Base-by-base conservation (phyloP, 2,329 filamentous ascomycete species). In the Lasiodiplodia theobromae region DNA sequence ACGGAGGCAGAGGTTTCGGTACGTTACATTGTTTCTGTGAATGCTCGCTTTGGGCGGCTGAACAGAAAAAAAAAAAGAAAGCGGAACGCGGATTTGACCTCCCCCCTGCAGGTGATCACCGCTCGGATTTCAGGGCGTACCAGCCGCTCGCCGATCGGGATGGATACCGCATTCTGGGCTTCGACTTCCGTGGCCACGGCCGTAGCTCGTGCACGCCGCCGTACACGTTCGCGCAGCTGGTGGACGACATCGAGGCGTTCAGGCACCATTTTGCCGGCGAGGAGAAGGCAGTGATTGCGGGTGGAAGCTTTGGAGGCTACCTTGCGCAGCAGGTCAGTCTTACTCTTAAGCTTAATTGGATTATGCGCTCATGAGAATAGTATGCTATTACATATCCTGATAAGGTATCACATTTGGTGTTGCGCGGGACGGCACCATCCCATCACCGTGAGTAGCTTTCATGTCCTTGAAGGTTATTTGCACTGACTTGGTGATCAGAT, bases 261-360 rank as follows among this genome's bases (percentile, higher is more conserved):
- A 40, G 65, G 3, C 38, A 40, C 47, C 74, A 76, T 31, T 80
- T 80, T 71, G 71, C 71, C 2, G 74, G 72, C 1, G 65, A 67
- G 5, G 66, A 73, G 0, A 53, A 70, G 23, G 75, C 74, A 14
- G 74, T 81, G 38, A 74, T 82, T 25, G 78, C 77, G 16, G 80
- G 79, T 10, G 80, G 80, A 2, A 81, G 79, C 67, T 82, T 82
- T 54, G 80, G 80, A 11, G 80, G 79, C 0, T 82, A 78, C 47
- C 70, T 82, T 4, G 80, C 80, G 0, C 77, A 79, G 69, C 76
- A 63, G 60, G 60, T 63, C n/a, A 3, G 44, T 21, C 3, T 4
- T 0, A 6, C 10, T 12, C 6, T 37, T 28, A 28, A 28, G 28
- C 4, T 28, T 28, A 6, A 28, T 6, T 28, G 28, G 28, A 28